phyloP scores from a whole-genome alignment of 2,329 filamentous ascomycete genomes.

The Claviceps citrina region DNA sequence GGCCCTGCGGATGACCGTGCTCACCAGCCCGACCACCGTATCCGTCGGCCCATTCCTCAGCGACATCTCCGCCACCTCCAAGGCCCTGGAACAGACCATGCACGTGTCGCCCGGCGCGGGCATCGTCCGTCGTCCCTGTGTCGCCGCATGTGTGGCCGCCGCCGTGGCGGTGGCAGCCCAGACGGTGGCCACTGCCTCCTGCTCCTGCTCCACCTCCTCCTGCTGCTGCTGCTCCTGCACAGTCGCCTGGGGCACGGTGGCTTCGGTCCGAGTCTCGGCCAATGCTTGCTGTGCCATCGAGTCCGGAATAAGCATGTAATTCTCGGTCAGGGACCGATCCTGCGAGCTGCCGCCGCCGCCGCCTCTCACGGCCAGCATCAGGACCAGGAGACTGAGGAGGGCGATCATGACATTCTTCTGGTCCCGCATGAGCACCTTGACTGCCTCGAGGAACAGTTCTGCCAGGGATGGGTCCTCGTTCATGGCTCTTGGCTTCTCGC shows the following conservation, averaged over 20 bases:
- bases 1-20: constrained; percentile 10
- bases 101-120: constrained; percentile 11
- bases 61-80: constrained; percentile 2
- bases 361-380: constrained; percentile 31
- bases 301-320: neutral
- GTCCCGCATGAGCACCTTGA: constrained; percentile 39
- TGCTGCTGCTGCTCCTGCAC: neutral
- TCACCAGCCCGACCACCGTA: constrained; percentile 1
- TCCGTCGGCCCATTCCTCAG: constrained; percentile 1
- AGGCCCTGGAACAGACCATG: constrained; percentile 9
- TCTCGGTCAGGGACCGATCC: constrained; percentile 3
- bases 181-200: constrained; percentile 7
- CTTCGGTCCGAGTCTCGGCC: neutral
- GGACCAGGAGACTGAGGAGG: constrained; percentile 36
- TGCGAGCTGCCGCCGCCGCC: constrained; percentile 11
- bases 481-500: constrained; percentile 14
- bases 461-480: constrained; percentile 33
- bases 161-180: too few relatives aligned
- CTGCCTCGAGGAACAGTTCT: constrained; percentile 38
- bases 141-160: too few relatives aligned
- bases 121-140: constrained; percentile 5
- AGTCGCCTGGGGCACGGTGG: neutral
- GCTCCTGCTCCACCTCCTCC: neutral
- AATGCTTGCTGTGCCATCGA: neutral
- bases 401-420: constrained; percentile 44